A percentile compares a stretch with the other conserved stretches of the same genome.
Evolutionary conservation across 164 flowering plant genomes (phyloP).

Genomic region (Annona cherimola): DNA sequence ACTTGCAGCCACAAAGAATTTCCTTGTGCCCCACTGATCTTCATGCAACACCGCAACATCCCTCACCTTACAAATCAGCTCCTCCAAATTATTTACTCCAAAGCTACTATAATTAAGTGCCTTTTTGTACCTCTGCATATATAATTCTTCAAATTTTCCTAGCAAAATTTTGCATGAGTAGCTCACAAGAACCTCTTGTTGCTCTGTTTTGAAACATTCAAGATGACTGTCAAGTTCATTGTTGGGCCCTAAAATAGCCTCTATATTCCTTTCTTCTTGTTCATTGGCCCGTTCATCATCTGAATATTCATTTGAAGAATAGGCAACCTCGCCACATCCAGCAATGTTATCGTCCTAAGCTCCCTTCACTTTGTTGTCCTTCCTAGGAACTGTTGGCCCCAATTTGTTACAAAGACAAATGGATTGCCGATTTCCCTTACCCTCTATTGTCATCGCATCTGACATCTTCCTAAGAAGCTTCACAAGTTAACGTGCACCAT

Average conservation of each 20-base stretch:
- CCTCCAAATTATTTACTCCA: constrained; percentile 60
- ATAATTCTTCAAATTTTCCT: constrained; percentile 59
- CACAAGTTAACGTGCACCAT: constrained; percentile 71
- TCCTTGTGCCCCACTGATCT: constrained; percentile 55
- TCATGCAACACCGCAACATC: constrained; percentile 60
- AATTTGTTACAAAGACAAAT: constrained; percentile 52
- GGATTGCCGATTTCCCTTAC: constrained; percentile 58
- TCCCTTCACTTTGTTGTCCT: constrained; percentile 53
- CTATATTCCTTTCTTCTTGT: constrained; percentile 21
- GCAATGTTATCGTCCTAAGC: constrained; percentile 35
- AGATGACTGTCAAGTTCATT: constrained; percentile 25
- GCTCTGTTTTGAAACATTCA: constrained; percentile 54
- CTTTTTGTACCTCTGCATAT: constrained; percentile 78
- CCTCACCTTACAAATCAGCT: constrained; percentile 56
- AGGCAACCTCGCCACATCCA: constrained; percentile 9
- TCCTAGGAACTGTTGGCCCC: constrained; percentile 34
- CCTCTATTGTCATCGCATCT: constrained; percentile 53
- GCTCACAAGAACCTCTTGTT: constrained; percentile 90
- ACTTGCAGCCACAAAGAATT: constrained; percentile 66
- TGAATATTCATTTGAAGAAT: constrained; percentile 66
- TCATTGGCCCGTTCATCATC: constrained; percentile 49
- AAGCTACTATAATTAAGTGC: constrained; percentile 47
- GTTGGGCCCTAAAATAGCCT: constrained; percentile 10
- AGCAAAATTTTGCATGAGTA: constrained; percentile 61
- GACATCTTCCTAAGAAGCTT: constrained; percentile 78